Percentiles rank a stretch among this genome's conserved stretches.
Conservation (phyloP, 2,329 filamentous ascomycete species). For the Colletotrichum melonis region DNA sequence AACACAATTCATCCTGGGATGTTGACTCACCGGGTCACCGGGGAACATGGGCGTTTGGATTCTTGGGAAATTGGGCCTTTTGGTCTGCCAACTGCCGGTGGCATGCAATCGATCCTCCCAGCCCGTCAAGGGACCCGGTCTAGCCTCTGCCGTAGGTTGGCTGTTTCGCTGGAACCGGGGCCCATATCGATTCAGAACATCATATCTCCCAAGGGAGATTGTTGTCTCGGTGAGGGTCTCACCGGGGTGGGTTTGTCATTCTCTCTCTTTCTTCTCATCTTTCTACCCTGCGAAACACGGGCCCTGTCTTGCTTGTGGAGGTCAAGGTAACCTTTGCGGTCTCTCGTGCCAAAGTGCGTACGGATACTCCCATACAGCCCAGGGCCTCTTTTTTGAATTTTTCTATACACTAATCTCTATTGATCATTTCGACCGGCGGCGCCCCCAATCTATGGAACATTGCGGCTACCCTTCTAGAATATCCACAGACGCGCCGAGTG, state of each 20-base stretch:
- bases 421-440: slow-evolving; percentile 17
- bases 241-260: slow-evolving; percentile 14
- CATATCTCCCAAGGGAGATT: background rate
- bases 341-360: background rate
- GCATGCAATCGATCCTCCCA: background rate
- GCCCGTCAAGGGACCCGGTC: slow-evolving; percentile 6
- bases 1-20: slow-evolving; percentile 3
- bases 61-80: slow-evolving; percentile 15
- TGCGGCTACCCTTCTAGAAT: slow-evolving; percentile 23
- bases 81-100: slow-evolving; percentile 18
- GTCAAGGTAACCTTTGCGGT: background rate
- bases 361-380: background rate
- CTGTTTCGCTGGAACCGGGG: background rate
- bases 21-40: slow-evolving; percentile 29
- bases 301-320: background rate
- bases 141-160: background rate
- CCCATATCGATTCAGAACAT: background rate
- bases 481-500: slow-evolving; percentile 21
- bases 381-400: background rate
- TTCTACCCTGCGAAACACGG: slow-evolving; percentile 20
- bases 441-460: slow-evolving; percentile 23
- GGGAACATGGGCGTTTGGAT: background rate
- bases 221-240: slow-evolving; percentile 31
- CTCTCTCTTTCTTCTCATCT: background rate
- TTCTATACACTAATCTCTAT: background rate